Evolutionary conservation across 2,329 filamentous ascomycete genomes (phyloP), one percentile per base, ranked within the genome.

Genomic region (Fusarium sp.): DNA sequence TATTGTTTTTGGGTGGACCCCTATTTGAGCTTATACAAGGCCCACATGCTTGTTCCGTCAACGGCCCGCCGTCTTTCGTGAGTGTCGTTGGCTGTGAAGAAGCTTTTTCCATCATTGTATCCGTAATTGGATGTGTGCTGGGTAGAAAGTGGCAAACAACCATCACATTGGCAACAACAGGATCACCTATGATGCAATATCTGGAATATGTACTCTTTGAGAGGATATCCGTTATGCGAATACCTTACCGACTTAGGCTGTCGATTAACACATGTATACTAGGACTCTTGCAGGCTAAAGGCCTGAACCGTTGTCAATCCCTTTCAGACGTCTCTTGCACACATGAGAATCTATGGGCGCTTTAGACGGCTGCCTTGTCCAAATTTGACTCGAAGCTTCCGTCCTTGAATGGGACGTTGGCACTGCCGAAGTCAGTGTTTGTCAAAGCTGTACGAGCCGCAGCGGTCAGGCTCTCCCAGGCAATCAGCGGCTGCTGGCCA

Each of bases 371-470:
- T 12, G 76, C 76, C 27, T 73, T 60, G 21, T 46, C 67, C 44
- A 78, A 35, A 59, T 78, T 78, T 9, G 45, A 65, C 45, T 57
- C 66, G 59, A 81, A 81, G 45, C 68, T 73, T 19, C 58, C 63
- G 23, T 80, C 76, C 44, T 80, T 84, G 72, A 86, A 83, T 2
- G 84, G 83, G 57, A 84, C 82, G 58, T 78, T 85, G 35, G 83
- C 84, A 44, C 51, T 55, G 3, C 83, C 84, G 73, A 86, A 86
- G 70, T 85, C 79, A 10, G 83, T 80, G 33, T 79, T 78, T 11
- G 75, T 69, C 23, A 86, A 73, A 1, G 83, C 83, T 12, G 73
- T 79, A 52, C 79, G 78, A 29, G 82, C 81, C 10, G 74, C 80
- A 21, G 76, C 61, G 4, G 82, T 76, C 63, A 86, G 71, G 33